phyloP scores from a whole-genome alignment of 2,329 filamentous ascomycete genomes.

The Neofusicoccum ribis region DNA sequence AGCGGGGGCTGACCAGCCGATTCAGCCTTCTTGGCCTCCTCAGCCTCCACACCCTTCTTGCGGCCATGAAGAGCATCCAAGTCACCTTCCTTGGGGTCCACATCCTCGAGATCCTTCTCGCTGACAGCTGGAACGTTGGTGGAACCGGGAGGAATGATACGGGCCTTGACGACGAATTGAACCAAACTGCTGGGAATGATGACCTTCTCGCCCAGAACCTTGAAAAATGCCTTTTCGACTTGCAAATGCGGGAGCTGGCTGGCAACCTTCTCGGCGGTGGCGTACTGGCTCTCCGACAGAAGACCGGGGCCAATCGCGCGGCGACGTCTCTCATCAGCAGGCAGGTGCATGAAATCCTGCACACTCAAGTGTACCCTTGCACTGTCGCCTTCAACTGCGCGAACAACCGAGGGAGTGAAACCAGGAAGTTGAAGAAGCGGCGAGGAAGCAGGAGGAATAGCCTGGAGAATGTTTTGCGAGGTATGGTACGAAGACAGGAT shows the following conservation, averaged over 20 bases:
- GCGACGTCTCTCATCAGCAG: conserved; percentile 70
- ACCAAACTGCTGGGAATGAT: conserved; percentile 92
- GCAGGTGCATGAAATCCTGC: conserved; percentile 84
- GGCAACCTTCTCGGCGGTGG: conserved; percentile 72
- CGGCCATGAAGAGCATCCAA: conserved; percentile 80
- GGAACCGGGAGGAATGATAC: conserved; percentile 85
- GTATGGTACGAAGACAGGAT: conserved; percentile 79
- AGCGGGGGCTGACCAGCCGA: conserved; percentile 65
- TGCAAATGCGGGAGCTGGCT: conserved; percentile 80
- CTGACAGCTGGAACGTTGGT: conserved; percentile 72
- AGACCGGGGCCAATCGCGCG: conserved; percentile 70
- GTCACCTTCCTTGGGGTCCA: conserved; percentile 91
- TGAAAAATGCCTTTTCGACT: conserved; percentile 95
- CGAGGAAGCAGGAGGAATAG: conserved; percentile 76
- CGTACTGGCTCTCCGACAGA: conserved; percentile 74
- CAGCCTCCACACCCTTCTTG: conserved; percentile 43
- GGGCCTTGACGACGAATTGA: conserved; percentile 91
- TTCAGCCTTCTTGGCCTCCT: conserved; percentile 65
- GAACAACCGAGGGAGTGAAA: conserved; percentile 66
- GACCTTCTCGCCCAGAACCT: conserved; percentile 90
- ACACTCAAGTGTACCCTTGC: conserved; percentile 68
- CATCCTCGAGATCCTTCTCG: conserved; percentile 79
- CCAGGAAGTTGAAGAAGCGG: conserved; percentile 90
- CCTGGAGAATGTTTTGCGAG: conserved; percentile 87
- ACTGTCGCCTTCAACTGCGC: conserved; percentile 68